Evolutionary conservation across 208 protist species (phyloP).

Genomic region (Leishmania mexicana): DNA sequence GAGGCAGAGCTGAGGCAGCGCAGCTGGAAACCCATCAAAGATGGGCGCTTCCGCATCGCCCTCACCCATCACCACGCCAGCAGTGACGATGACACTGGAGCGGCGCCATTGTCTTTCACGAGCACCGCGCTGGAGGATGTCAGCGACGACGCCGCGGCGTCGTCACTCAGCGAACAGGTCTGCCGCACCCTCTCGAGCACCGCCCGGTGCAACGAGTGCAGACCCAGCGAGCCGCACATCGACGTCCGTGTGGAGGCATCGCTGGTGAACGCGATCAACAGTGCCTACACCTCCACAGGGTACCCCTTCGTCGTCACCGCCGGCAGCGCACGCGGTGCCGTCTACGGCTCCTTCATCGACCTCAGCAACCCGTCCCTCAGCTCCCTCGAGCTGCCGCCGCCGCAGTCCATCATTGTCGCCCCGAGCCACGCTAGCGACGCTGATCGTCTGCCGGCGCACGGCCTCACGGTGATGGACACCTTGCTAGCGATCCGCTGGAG

Average conservation of each 20-base stretch:
- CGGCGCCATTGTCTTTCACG: conserved; percentile 7
- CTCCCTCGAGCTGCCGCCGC: conserved; percentile 69
- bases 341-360: conserved; percentile 81
- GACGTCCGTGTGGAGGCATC: conserved; percentile 47
- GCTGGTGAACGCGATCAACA: conserved; percentile 70
- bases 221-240: conserved; percentile 39
- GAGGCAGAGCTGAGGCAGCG: conserved; percentile 16
- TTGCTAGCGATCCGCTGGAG: conserved; percentile 55
- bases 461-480: conserved; percentile 41
- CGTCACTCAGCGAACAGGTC: background rate
- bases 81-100: background rate
- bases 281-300: conserved; percentile 75
- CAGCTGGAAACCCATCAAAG: conserved; percentile 38
- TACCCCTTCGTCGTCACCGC: conserved; percentile 62
- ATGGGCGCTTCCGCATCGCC: conserved; percentile 47
- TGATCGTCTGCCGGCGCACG: background rate
- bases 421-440: conserved; percentile 17
- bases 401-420: conserved; percentile 53
- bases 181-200: conserved; percentile 21
- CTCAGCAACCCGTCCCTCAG: conserved; percentile 53
- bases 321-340: conserved; percentile 35
- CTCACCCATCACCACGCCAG: conserved; percentile 33
- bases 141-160: conserved; percentile 8
- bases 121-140: conserved; percentile 17
- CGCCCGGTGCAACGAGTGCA: conserved; percentile 30